These are phyloP conservation scores for Cenchrus fungigraminus DNA, from an alignment of 176 grass and related monocot genomes.

Conservation along the genomic window DNA sequence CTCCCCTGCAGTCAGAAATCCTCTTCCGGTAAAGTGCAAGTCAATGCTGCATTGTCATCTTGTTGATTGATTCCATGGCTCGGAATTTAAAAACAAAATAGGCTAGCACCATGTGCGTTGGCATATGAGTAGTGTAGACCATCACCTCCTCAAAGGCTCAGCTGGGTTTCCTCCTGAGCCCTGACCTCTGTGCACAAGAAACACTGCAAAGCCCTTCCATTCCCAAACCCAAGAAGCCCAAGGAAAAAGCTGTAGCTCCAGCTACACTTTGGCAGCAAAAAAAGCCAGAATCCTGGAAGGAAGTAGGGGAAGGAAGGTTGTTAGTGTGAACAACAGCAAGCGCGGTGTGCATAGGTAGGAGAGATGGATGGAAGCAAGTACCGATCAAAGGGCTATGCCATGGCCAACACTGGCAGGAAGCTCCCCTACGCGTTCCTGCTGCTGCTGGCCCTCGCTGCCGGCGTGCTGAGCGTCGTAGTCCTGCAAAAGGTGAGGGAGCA, in stretches of 20 bases:
- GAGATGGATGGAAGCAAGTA: conserved; percentile 59
- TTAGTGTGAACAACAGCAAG: background rate
- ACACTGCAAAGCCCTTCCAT: conserved; percentile 29
- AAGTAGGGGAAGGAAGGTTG: background rate
- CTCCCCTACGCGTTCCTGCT: conserved; percentile 57
- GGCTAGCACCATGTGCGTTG: conserved; percentile 26
- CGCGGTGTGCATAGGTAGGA: background rate
- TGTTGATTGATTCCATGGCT: conserved; percentile 20
- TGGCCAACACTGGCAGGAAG: conserved; percentile 44
- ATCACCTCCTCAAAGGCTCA: conserved; percentile 24
- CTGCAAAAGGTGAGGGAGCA: conserved; percentile 83
- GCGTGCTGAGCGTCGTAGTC: conserved; percentile 56
- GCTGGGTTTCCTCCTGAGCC: background rate
- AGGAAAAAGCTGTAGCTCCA: background rate
- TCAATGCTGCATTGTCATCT: conserved; percentile 41
- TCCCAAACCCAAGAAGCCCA: conserved; percentile 28
- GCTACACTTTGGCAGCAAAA: conserved; percentile 1
- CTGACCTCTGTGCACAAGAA: conserved; percentile 26
- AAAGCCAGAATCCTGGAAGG: conserved; percentile 23
- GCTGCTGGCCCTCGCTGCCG: conserved; percentile 55
- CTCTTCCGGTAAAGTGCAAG: conserved; percentile 15
- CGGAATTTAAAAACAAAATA: background rate
- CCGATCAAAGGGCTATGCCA: conserved; percentile 38
- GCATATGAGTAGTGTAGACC: conserved; percentile 29
- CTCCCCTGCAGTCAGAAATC: background rate